Conservation (phyloP, 805 yeast species). For the Ogataea chonburiensis region DNA sequence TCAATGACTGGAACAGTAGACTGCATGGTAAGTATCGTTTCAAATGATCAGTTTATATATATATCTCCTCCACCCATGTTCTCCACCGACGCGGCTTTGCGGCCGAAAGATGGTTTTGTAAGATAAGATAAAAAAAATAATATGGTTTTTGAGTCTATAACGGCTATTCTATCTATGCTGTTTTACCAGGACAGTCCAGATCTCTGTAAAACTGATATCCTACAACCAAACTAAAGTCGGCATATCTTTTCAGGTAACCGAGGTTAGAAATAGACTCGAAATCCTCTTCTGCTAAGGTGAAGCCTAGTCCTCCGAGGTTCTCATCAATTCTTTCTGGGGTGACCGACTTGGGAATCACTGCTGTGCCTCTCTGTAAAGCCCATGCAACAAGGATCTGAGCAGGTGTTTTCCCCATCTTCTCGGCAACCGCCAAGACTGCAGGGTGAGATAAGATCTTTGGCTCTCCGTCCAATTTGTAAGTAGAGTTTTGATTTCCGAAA, state of each 20-base stretch:
- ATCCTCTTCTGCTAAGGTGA: conserved; percentile 37
- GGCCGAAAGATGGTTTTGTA: not conserved
- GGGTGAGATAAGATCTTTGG: conserved; percentile 43
- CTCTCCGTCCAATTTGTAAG: conserved; percentile 43
- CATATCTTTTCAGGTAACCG: conserved; percentile 31
- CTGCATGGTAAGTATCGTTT: no score
- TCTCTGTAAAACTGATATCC: conserved; percentile 35
- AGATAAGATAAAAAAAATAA: no score
- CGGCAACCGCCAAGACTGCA: conserved; percentile 42
- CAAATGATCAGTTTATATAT: conserved; percentile 1
- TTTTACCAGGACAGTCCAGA: conserved; percentile 35
- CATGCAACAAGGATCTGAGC: conserved; percentile 55
- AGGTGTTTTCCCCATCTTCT: conserved; percentile 40
- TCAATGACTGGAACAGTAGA: conserved; percentile 30
- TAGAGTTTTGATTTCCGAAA: conserved; percentile 56
- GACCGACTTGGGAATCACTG: conserved; percentile 49
- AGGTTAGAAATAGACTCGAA: conserved; percentile 30
- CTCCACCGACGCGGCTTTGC: conserved; percentile 10
- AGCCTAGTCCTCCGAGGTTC: conserved; percentile 33
- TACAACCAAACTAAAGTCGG: conserved; percentile 34
- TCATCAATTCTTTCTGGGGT: conserved; percentile 40
- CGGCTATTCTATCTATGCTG: conserved; percentile 23
- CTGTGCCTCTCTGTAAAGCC: conserved; percentile 53
- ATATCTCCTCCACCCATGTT: conserved; percentile 9
- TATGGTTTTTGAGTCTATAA: no score